phyloP scores from a whole-genome alignment of 352 stramenopile genomes.

The Pythium dissotocum region DNA sequence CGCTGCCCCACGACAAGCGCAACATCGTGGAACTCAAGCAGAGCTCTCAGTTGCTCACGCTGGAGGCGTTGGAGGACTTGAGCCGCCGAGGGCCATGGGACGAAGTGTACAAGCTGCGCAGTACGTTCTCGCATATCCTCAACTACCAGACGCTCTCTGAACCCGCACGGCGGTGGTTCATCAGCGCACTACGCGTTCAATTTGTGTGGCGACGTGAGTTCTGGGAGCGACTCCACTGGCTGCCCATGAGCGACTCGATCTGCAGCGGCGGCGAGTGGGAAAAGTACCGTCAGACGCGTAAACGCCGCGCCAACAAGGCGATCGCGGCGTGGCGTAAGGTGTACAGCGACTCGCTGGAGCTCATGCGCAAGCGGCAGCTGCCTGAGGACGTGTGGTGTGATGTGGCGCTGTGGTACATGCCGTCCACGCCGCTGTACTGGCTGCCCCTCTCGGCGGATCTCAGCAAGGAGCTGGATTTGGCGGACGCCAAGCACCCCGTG shows the following conservation, averaged over 20 bases:
- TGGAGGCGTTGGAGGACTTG: constrained; percentile 29
- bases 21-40: constrained; percentile 47
- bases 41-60: constrained; percentile 34
- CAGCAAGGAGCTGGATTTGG: constrained; percentile 22
- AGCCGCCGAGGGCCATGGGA: constrained; percentile 39
- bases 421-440: constrained; percentile 41
- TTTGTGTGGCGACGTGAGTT: constrained; percentile 48
- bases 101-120: constrained; percentile 39
- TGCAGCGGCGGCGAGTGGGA: constrained; percentile 37
- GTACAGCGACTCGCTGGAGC: constrained; percentile 46
- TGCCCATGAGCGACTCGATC: constrained; percentile 48
- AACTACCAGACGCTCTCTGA: constrained; percentile 31
- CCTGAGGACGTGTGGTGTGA: constrained; percentile 48
- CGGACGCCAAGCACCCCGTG: constrained; percentile 37
- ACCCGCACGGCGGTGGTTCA: constrained; percentile 33
- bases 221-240: constrained; percentile 50
- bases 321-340: constrained; percentile 44
- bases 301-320: constrained; percentile 38
- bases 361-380: constrained; percentile 38
- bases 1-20: constrained; percentile 39
- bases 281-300: constrained; percentile 44
- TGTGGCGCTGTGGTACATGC: constrained; percentile 49
- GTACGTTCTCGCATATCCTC: constrained; percentile 34
- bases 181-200: constrained; percentile 39
- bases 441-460: constrained; percentile 35